These are phyloP conservation scores for Artemisia tridentata DNA, from an alignment of 129 eudicot species.

Conservation along the genomic window DNA sequence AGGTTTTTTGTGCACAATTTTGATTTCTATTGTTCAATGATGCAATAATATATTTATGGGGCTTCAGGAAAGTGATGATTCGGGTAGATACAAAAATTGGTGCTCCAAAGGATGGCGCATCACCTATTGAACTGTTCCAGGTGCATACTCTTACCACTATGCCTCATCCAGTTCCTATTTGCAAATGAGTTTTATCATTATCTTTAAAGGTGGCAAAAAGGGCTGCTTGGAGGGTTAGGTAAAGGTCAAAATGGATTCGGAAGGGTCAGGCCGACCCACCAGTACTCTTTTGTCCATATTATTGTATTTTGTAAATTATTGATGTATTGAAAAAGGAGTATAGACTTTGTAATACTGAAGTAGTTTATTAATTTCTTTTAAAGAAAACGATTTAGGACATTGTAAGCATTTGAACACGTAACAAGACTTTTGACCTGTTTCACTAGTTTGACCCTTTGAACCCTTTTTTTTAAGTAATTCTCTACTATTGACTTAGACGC, in stretches of 20 bases:
- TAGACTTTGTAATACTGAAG: not conserved
- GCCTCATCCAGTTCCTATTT: not conserved
- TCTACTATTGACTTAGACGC: not conserved
- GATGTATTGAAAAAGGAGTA: not conserved
- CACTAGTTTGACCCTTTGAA: not conserved
- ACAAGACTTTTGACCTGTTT: not conserved
- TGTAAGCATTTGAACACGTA: not conserved
- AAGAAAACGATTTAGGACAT: not conserved
- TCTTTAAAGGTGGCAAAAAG: not conserved
- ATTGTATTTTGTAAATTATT: not conserved
- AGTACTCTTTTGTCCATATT: not conserved
- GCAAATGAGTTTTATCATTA: not conserved
- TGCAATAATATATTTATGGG: slow-evolving; percentile 11
- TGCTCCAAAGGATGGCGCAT: slow-evolving; percentile 82
- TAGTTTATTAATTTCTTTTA: not conserved
- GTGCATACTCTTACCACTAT: slow-evolving; percentile 30
- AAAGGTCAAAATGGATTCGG: not conserved
- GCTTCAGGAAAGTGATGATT: slow-evolving; percentile 89
- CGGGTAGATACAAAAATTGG: slow-evolving; percentile 91
- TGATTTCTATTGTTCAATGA: slow-evolving; percentile 7
- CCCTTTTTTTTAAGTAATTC: not conserved
- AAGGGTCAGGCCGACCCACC: not conserved
- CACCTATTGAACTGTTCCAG: slow-evolving; percentile 87
- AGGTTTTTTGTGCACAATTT: slow-evolving; percentile 1
- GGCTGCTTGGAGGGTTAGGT: not conserved